Conservation (phyloP, 768 basidiomycete genomes). For the Suillus americanus region DNA sequence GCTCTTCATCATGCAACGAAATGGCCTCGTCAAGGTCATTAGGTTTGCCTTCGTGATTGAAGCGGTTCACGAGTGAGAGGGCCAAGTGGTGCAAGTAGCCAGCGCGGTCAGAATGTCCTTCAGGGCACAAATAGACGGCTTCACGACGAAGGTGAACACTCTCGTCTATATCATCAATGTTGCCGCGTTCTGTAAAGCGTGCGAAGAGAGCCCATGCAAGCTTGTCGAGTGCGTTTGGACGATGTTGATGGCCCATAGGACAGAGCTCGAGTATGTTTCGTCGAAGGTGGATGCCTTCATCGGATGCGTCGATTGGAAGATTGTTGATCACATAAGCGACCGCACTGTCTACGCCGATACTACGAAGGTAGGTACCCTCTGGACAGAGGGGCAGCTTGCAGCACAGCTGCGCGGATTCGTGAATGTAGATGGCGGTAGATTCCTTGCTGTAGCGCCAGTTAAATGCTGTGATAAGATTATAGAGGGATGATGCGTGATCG, state of each 20-base stretch:
- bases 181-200: constrained; percentile 6
- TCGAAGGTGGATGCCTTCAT: neutral
- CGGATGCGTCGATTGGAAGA: too few species aligned
- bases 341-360: too few species aligned
- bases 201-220: too few species aligned
- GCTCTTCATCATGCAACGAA: neutral
- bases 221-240: neutral
- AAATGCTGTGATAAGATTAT: constrained; percentile 14
- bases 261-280: neutral
- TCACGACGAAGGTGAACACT: constrained; percentile 1
- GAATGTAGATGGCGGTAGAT: neutral
- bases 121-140: constrained; percentile 12
- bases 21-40: neutral
- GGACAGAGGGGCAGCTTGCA: too few species aligned
- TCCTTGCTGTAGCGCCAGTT: constrained; percentile 9
- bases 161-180: constrained; percentile 11
- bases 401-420: too few species aligned
- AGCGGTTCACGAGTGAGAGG: constrained; percentile 8
- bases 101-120: constrained; percentile 8
- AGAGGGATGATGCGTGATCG: constrained; percentile 6
- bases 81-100: constrained; percentile 13
- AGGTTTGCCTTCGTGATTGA: constrained; percentile 8
- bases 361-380: too few species aligned
- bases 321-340: too few species aligned
- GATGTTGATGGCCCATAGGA: neutral